phyloP scores from a whole-genome alignment of 208 protist species.

The Tritrichomonas musculus region DNA sequence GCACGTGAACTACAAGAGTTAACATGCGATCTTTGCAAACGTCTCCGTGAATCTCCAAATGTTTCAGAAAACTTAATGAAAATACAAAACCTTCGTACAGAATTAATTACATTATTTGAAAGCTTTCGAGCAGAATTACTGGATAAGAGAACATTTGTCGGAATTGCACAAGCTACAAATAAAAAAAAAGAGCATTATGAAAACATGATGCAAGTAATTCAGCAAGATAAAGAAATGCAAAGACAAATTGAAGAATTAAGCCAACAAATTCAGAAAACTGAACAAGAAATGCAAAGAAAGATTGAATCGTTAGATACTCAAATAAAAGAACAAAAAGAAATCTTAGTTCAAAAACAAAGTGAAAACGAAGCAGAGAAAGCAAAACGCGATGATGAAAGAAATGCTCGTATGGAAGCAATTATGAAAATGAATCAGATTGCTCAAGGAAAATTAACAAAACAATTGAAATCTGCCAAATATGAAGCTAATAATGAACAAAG shows the following conservation, averaged over 20 bases:
- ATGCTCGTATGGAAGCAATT: neutral
- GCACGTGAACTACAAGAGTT: slow-evolving; percentile 44
- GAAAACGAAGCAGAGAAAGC: neutral
- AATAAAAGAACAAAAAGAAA: neutral
- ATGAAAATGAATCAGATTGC: neutral
- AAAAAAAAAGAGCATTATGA: neutral
- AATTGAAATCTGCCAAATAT: neutral
- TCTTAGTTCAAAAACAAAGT: neutral
- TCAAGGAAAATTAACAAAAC: neutral
- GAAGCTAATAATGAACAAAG: neutral
- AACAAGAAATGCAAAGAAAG: neutral
- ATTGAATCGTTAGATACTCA: neutral
- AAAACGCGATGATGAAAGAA: neutral
- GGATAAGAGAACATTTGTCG: neutral
- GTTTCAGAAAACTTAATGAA: slow-evolving; percentile 51
- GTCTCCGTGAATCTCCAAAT: slow-evolving; percentile 50
- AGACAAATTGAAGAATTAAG: neutral
- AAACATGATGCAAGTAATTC: slow-evolving; percentile 28
- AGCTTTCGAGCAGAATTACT: neutral
- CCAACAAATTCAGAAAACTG: neutral
- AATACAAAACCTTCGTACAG: slow-evolving; percentile 46
- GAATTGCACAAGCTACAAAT: neutral
- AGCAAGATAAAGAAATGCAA: slow-evolving; percentile 32
- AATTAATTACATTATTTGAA: slow-evolving; percentile 22
- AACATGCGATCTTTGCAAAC: slow-evolving; percentile 48